Percentiles rank a stretch among this genome's conserved stretches.
phyloP scores from a whole-genome alignment of 1,139 yeast species.

The Geotrichum citri-aurantii region DNA sequence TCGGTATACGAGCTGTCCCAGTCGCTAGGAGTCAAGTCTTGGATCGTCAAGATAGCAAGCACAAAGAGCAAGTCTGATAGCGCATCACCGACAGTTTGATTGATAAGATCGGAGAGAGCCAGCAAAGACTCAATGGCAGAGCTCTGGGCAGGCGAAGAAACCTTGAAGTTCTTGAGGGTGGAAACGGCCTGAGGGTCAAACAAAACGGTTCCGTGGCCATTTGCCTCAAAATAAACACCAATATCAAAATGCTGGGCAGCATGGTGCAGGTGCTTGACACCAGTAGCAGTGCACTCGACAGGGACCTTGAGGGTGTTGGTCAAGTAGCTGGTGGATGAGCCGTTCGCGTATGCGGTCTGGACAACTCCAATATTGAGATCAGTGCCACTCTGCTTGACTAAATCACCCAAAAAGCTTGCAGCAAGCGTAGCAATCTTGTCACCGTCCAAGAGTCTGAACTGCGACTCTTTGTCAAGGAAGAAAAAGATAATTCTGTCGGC shows the following conservation, averaged over 20 bases:
- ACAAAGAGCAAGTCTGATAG: constrained; percentile 82
- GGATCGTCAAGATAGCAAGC: constrained; percentile 55
- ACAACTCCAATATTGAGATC: constrained; percentile 65
- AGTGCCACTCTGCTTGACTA: constrained; percentile 40
- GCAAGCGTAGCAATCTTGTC: constrained; percentile 86
- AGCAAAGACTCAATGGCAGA: constrained; percentile 49
- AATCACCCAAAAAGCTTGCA: constrained; percentile 59
- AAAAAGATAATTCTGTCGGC: constrained; percentile 93
- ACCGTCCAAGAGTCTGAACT: constrained; percentile 79
- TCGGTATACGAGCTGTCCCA: constrained; percentile 82
- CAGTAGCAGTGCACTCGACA: constrained; percentile 87
- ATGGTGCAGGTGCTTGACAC: constrained; percentile 93
- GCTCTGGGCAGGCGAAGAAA: constrained; percentile 36
- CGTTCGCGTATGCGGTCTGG: constrained; percentile 97
- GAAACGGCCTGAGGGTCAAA: constrained; percentile 58
- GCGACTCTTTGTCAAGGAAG: constrained; percentile 45
- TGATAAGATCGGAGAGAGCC: constrained; percentile 63
- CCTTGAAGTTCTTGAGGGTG: constrained; percentile 30
- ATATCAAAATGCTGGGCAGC: constrained; percentile 78
- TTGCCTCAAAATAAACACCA: constrained; percentile 95
- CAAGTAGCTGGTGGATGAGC: constrained; percentile 75
- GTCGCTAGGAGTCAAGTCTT: constrained; percentile 52
- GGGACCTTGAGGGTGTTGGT: constrained; percentile 61
- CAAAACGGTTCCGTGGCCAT: constrained; percentile 97
- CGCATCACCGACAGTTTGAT: constrained; percentile 97